Conservation (phyloP, 257 asterid genomes). For the Gynochthodes officinalis region DNA sequence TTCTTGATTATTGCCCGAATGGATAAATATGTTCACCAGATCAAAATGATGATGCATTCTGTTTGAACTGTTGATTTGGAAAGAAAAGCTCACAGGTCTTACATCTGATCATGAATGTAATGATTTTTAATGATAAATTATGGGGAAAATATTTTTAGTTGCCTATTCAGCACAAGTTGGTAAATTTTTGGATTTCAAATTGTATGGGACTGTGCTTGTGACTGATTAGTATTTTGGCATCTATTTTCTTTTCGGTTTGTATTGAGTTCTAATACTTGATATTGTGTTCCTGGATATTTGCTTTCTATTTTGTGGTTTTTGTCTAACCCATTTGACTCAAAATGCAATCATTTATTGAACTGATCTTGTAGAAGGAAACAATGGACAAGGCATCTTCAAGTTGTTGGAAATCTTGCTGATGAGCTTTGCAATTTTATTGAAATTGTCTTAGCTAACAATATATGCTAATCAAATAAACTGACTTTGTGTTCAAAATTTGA, state of each 20-base stretch:
- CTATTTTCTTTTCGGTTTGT: not conserved
- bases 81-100: no score
- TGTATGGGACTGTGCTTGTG: not conserved
- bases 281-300: not conserved
- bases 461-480: no score
- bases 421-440: not conserved
- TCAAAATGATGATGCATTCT: not conserved
- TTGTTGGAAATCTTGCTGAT: not conserved
- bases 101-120: no score
- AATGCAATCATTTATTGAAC: not conserved
- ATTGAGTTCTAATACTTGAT: not conserved
- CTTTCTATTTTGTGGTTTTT: not conserved
- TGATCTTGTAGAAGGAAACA: not conserved
- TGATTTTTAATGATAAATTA: no score
- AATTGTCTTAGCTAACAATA: not conserved
- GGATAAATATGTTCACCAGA: not conserved
- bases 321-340: not conserved
- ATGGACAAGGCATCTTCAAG: not conserved
- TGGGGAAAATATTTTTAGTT: no score
- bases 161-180: constrained; percentile 1
- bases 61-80: not conserved
- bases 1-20: not conserved
- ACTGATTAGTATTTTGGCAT: no score
- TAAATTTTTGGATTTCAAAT: not conserved
- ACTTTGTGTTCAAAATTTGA: not conserved